Conservation (phyloP, 306 rosid genomes). For the Corylus heterophylla region DNA sequence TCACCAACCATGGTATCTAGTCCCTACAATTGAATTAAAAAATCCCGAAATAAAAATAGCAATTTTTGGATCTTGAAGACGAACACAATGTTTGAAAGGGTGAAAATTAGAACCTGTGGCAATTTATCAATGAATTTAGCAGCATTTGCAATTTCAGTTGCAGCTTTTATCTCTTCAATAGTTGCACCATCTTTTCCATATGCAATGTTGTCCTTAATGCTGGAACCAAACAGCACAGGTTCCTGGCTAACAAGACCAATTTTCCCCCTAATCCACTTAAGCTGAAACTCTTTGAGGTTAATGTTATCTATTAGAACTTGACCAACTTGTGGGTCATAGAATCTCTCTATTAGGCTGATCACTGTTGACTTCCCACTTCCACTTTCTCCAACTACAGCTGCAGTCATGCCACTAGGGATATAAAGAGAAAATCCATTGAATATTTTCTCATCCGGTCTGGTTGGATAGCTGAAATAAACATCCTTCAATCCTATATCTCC, state of each 20-base stretch:
- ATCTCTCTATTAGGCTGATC: slow-evolving; percentile 45
- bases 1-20: slow-evolving; percentile 86
- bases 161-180: slow-evolving; percentile 37
- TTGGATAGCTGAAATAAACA: slow-evolving; percentile 29
- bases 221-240: slow-evolving; percentile 42
- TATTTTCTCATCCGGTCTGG: slow-evolving; percentile 25
- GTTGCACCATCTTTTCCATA: slow-evolving; percentile 52
- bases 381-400: slow-evolving; percentile 55
- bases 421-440: slow-evolving; percentile 47
- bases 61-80: not conserved
- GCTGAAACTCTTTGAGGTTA: slow-evolving; percentile 45
- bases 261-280: slow-evolving; percentile 41
- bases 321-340: slow-evolving; percentile 47
- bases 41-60: not conserved
- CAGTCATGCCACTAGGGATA: slow-evolving; percentile 54
- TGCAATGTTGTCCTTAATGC: slow-evolving; percentile 45
- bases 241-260: slow-evolving; percentile 53
- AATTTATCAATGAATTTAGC: slow-evolving; percentile 42
- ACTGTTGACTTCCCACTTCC: slow-evolving; percentile 57
- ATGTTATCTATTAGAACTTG: slow-evolving; percentile 47
- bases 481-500: slow-evolving; percentile 32
- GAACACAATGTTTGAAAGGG: not conserved
- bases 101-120: slow-evolving; percentile 36
- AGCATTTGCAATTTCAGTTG: slow-evolving; percentile 46
- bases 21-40: slow-evolving; percentile 37